Conservation (phyloP, 75 land plant species). For the Pinus albicaulis region DNA sequence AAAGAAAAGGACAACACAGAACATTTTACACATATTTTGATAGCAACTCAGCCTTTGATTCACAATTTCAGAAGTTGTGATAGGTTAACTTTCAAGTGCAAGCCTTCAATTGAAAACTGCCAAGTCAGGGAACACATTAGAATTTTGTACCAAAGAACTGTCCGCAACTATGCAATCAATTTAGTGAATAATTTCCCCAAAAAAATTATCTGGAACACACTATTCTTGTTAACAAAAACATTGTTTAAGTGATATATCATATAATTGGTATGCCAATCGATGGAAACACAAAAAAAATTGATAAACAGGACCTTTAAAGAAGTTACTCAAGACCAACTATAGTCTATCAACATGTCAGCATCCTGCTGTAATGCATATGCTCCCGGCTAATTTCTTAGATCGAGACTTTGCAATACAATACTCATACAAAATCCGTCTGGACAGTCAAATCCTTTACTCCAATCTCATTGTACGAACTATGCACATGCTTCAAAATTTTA, state of each 20-base stretch:
- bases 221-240: neutral
- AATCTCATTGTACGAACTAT: constrained; percentile 80
- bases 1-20: neutral
- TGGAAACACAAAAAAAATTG: neutral
- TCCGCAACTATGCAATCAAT: neutral
- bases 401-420: neutral
- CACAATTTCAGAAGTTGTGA: neutral
- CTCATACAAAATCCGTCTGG: constrained; percentile 28
- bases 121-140: neutral
- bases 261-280: neutral
- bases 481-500: constrained; percentile 57
- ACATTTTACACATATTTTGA: neutral
- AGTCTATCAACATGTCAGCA: neutral
- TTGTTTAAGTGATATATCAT: neutral
- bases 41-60: neutral
- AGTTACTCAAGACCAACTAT: neutral
- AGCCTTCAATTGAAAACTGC: neutral
- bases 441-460: constrained; percentile 90
- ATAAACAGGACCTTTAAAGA: neutral
- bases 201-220: neutral
- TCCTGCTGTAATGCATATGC: neutral
- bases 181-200: neutral
- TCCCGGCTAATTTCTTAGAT: neutral
- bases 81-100: neutral
- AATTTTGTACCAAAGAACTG: neutral